Evolutionary conservation across 208 protist genomes (phyloP), one percentile per base, ranked within the genome.

Genomic region (Trypanosoma congolense): DNA sequence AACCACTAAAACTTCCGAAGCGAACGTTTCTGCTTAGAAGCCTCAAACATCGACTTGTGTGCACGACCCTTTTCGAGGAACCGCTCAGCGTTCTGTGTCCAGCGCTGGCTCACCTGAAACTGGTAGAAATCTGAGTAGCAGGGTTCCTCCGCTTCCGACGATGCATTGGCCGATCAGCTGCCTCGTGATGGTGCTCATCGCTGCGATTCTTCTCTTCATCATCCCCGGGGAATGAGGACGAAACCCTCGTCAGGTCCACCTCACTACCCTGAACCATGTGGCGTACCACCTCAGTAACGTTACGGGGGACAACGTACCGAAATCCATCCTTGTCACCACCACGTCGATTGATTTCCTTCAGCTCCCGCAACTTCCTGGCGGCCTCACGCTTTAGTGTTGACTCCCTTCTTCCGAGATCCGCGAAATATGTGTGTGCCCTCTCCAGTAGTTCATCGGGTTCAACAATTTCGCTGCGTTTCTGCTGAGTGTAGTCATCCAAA

Each of bases 291-390:
- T 76, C 46, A 70, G 83, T 88, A 10, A 78, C 75, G 53, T 79
- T 89, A 21, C 73, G 77, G 3, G 87, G 87, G 22, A 94, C 56
- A 1, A 94, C 79, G 60, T 94, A 94, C 44, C 75, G 75, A 52
- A 94, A 94, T 2, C 87, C 87, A 21, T 94, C 81, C 59, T 82
- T 89, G 57, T 94, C 87, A 8, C 87, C 87, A n/a, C 87, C 87
- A 6, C 72, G 73, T 16, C 77, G 73, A 68, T 94, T 94, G 24
- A 92, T 75, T 25, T 62, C 68, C 55, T 84, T 86, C 56, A 94
- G 48, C 44, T 84, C 65, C 0, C 67, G 51, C 35, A 94, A 63
- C 33, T 79, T 75, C 36, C 68, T 43, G 43, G 72, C 76, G 4
- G 87, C 87, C 25, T 72, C 71, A 3, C 72, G 61, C 21, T 81